Percentiles rank a stretch among this genome's conserved stretches.
Conservation (phyloP, 2,329 filamentous ascomycete genomes). For the Penicillium freii region DNA sequence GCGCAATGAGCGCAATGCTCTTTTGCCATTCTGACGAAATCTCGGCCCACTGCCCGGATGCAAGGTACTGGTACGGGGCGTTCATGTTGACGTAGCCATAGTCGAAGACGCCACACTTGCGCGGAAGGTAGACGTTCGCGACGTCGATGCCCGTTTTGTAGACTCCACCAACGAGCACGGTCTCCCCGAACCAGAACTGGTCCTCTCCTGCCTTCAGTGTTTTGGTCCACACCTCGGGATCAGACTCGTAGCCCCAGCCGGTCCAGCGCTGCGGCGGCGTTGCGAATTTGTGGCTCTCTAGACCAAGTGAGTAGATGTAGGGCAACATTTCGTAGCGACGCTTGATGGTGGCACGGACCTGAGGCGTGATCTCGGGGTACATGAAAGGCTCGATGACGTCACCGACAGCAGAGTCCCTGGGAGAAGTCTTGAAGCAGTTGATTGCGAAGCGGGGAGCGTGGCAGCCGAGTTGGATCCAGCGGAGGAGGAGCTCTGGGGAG, state of each 20-base stretch:
- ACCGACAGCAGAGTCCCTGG: conserved; percentile 63
- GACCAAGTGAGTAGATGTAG: conserved; percentile 65
- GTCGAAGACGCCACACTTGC: conserved; percentile 44
- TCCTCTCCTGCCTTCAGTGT: conserved; percentile 62
- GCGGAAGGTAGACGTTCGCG: conserved; percentile 63
- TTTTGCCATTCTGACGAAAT: conserved; percentile 52
- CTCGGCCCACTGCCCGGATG: conserved; percentile 54
- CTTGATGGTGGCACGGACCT: conserved; percentile 65
- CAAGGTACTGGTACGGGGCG: conserved; percentile 57
- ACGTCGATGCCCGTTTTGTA: conserved; percentile 58
- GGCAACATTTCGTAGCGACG: conserved; percentile 70
- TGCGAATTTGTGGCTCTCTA: conserved; percentile 61
- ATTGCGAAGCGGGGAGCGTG: conserved; percentile 71
- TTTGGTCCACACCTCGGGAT: conserved; percentile 64
- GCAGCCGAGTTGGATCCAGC: conserved; percentile 71
- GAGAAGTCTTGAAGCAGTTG: conserved; percentile 74
- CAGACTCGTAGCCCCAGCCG: conserved; percentile 68
- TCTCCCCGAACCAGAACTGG: conserved; percentile 71
- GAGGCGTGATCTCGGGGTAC: conserved; percentile 64
- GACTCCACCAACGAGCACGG: conserved; percentile 64
- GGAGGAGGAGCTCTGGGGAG: conserved; percentile 65
- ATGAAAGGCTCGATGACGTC: conserved; percentile 78
- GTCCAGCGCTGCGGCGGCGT: conserved; percentile 68
- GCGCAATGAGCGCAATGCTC: conserved; percentile 57
- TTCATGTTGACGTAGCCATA: conserved; percentile 64